Conservation (phyloP, 768 basidiomycete species). For the Phaeotremella skinneri region DNA sequence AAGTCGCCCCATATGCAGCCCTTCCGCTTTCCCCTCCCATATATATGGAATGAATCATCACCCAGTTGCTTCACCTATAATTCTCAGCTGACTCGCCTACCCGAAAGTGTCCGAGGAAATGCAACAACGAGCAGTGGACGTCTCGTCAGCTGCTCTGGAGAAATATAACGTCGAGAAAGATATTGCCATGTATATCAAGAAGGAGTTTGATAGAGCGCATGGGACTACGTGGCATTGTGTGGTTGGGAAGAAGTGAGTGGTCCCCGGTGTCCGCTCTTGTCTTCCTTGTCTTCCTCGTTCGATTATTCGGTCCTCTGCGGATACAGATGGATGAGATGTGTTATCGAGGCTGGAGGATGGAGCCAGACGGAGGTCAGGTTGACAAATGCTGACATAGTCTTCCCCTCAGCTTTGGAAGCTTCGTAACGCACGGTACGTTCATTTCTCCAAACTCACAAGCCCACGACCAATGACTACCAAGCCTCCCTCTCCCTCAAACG, state of each 20-base stretch:
- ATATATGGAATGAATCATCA: neutral
- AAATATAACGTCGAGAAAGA: constrained; percentile 96
- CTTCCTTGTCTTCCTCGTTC: neutral
- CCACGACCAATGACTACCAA: constrained; percentile 2
- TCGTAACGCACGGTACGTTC: constrained; percentile 86
- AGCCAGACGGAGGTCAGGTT: neutral
- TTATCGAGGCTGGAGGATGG: neutral
- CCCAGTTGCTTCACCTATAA: neutral
- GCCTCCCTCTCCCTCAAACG: constrained; percentile 10
- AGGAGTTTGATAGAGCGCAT: constrained; percentile 89
- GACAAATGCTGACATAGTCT: neutral
- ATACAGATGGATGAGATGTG: neutral
- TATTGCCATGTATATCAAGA: constrained; percentile 96
- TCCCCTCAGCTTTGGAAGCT: constrained; percentile 73
- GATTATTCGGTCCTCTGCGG: neutral
- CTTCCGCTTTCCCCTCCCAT: neutral
- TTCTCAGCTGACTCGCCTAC: neutral
- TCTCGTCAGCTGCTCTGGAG: constrained; percentile 78
- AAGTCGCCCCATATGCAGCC: constrained; percentile 22
- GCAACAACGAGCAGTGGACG: constrained; percentile 91
- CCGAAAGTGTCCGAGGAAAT: constrained; percentile 77
- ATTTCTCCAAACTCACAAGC: constrained; percentile 2
- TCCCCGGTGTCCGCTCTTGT: neutral
- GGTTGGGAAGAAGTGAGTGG: constrained; percentile 78
- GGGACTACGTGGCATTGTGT: constrained; percentile 98